Evolutionary conservation across 805 yeast genomes (phyloP), one percentile per base, ranked within the genome.

Genomic region (Kodamaea leandrae): DNA sequence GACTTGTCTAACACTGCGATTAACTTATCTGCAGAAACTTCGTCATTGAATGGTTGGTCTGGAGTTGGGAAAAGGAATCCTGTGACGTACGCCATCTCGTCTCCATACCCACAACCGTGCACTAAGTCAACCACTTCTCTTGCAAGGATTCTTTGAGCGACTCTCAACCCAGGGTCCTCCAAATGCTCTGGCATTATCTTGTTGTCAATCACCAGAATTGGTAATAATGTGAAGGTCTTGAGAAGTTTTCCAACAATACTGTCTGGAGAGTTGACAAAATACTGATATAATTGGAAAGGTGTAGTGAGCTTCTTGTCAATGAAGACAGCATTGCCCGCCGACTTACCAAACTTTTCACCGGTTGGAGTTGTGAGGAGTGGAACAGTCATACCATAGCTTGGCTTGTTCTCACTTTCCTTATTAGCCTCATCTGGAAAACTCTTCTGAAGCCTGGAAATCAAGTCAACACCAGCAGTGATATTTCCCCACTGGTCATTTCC

Each of bases 401-500:
- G 34, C 19, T 27, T 16, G 6, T 21, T 15, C 14, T 28, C 32
- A 13, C 10, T 28, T 28, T 6, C 32, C 17, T 28, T 28, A 7
- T 26, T 12, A n/a, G 10, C 14, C 13, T 26, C 29, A 8, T 12
- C 29, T 8, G 6, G 10, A 8, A 8, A 5, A 6, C 7, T 17
- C 21, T 17, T 30, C 21, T 30, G 27, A 50, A 86, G 58, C 47
- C 96, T 68, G 1, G 83, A 71, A 28, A 90, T 88, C 43, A 93
- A 71, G 54, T 93, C 99, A 28, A 86, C 77, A 0, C 99, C 99
- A 0, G 98, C 97, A 2, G 95, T 87, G 44, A 93, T 93, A 54
- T 93, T 93, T 1, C 99, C 99, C 89, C 96, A 93, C 63, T 93
- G 99, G 59, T 93, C 99, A 57, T 86, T 89, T 4, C 99, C 99